Conservation (phyloP, 176 grass and related monocot genomes). For the Ananas comosus region DNA sequence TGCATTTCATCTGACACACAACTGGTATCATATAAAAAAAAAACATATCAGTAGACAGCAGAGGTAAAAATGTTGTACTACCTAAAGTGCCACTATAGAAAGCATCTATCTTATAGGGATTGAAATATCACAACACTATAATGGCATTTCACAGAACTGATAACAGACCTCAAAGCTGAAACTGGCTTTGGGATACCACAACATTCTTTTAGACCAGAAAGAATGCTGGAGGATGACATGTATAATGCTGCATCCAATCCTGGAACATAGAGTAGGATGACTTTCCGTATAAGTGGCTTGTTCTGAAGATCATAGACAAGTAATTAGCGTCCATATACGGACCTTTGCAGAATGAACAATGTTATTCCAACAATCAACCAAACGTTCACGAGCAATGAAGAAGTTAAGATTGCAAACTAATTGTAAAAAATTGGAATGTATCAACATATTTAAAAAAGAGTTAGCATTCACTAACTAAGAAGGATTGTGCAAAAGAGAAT, state of each 20-base stretch:
- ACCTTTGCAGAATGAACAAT: background rate
- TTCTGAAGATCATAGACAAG: conserved; percentile 43
- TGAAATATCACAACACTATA: background rate
- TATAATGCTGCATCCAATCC: conserved; percentile 89
- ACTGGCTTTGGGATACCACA: conserved; percentile 88
- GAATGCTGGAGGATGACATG: conserved; percentile 45
- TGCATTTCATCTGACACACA: conserved; percentile 78
- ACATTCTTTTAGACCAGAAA: conserved; percentile 64
- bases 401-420: no score
- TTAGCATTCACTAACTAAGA: no score
- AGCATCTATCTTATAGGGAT: conserved; percentile 7
- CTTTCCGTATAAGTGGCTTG: conserved; percentile 89
- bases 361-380: no score
- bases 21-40: conserved; percentile 28
- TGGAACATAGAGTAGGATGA: conserved; percentile 76
- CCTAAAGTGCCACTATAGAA: conserved; percentile 4
- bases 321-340: background rate
- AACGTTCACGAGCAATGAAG: no score
- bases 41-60: conserved; percentile 15
- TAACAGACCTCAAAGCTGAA: conserved; percentile 78
- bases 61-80: conserved; percentile 6
- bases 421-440: no score
- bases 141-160: background rate
- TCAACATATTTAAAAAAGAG: no score
- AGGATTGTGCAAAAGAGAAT: no score